Base-by-base conservation (phyloP, 2,329 filamentous ascomycete genomes). In the Nannizziopsis barbatae region DNA sequence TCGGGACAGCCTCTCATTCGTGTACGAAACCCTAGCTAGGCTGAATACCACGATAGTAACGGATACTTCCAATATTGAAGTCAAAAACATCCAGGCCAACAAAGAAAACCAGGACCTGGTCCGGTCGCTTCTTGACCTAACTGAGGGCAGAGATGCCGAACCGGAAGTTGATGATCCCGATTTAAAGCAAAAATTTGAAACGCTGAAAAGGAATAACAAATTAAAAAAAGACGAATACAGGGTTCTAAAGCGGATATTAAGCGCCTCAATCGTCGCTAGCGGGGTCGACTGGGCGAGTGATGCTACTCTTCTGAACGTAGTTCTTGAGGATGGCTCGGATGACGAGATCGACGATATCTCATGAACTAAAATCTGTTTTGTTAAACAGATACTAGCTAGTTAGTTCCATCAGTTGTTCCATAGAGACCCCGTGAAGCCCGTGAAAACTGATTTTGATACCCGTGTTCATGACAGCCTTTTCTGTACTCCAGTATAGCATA, bases 201-300 rank as follows among this genome's bases (percentile, higher is more conserved):
- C 66, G 43, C 67, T 82, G 9, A 78, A 86, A 57, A 66, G 62
- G 5, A 74, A 80, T 36, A 67, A 84, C 51, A 80, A 75, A 57
- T 69, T 70, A 17, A 82, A 79, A 61, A 77, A 77, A 52, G 78
- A 80, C 55, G 75, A 76, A 58, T 86, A 81, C 80, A 79, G 79
- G 58, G 79, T 83, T 15, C 77, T 90, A 64, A 92, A 90, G 67
- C 84, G 79, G 18, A 78, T 87, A 37, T 75, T 84, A n/a, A 84
- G 83, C 58, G 86, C 83, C 14, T 75, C 88, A 48, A 76, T 94
- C 41, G 84, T 80, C 4, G 86, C 84, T 2, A 93, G 86, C 63
- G 87, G 87, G 41, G 72, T 92, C 47, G 81, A 93, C 60, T 94
- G 87, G 87, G 80, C 79, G 10, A 71, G 75, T 36, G 80, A 93